Conservation (phyloP, 495 filamentous ascomycete genomes). For the Ramalina intermedia region DNA sequence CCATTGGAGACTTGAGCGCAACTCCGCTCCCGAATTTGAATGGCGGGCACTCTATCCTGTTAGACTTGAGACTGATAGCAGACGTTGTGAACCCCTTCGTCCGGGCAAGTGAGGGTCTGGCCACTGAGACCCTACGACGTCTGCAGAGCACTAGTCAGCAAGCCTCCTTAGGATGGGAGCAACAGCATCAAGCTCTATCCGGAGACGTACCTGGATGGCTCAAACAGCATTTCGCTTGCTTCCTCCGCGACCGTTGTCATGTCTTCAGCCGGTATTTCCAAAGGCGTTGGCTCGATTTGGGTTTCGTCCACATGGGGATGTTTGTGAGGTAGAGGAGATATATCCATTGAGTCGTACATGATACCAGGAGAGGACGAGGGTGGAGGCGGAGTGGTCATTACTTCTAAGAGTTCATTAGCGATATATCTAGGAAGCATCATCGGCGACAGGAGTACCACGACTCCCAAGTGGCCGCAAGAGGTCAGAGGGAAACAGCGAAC, state of each 20-base stretch:
- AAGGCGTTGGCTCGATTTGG: conserved; percentile 52
- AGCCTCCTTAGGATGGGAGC: conserved; percentile 26
- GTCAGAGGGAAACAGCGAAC: conserved; percentile 79
- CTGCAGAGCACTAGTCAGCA: conserved; percentile 22
- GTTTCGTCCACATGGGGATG: conserved; percentile 41
- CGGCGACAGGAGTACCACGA: conserved; percentile 39
- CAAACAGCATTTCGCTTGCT: conserved; percentile 27
- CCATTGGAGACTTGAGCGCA: conserved; percentile 35
- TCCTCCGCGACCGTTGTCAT: conserved; percentile 12
- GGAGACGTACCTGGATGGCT: conserved; percentile 7
- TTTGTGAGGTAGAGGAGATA: conserved; percentile 90
- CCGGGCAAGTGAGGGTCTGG: conserved; percentile 45
- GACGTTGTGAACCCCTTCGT: conserved; percentile 43
- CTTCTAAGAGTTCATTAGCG: conserved; percentile 33
- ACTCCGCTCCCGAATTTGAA: conserved; percentile 61
- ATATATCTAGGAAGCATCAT: conserved; percentile 8
- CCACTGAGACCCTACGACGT: conserved; percentile 42
- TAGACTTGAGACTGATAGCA: conserved; percentile 28
- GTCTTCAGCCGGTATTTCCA: conserved; percentile 39
- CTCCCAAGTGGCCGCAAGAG: conserved; percentile 51
- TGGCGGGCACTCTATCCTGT: conserved; percentile 44
- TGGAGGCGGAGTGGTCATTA: conserved; percentile 69
- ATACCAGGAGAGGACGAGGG: conserved; percentile 67
- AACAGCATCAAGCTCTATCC: conserved; percentile 16
- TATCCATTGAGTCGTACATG: conserved; percentile 77